Conservation (phyloP, 2,329 filamentous ascomycete species). For the Sporothrix inflata region DNA sequence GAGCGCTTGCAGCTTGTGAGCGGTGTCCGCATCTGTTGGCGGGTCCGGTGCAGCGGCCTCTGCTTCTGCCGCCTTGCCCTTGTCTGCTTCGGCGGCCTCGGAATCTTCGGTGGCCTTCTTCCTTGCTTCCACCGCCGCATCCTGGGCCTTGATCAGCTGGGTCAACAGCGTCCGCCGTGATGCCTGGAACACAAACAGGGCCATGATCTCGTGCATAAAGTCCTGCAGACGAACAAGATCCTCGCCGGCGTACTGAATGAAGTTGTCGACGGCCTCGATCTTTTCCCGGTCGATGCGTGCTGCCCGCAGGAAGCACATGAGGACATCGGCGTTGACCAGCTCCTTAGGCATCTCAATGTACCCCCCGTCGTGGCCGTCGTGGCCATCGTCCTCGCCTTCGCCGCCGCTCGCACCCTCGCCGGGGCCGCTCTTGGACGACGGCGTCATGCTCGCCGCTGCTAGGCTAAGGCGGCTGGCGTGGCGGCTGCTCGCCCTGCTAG, state of each 20-base stretch:
- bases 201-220: slow-evolving; percentile 84
- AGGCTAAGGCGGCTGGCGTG: slow-evolving; percentile 34
- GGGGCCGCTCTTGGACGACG: slow-evolving; percentile 37
- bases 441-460: slow-evolving; percentile 44
- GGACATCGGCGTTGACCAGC: slow-evolving; percentile 65
- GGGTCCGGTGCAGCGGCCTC: neutral
- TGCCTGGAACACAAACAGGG: slow-evolving; percentile 83
- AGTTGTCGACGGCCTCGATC: slow-evolving; percentile 76
- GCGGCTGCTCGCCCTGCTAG: slow-evolving; percentile 44
- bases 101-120: slow-evolving; percentile 14
- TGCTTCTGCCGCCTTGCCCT: neutral
- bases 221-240: slow-evolving; percentile 76
- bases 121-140: slow-evolving; percentile 49
- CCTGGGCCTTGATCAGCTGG: slow-evolving; percentile 67
- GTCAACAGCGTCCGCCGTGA: slow-evolving; percentile 77
- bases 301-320: slow-evolving; percentile 69
- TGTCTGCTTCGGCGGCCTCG: slow-evolving; percentile 33
- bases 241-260: slow-evolving; percentile 73
- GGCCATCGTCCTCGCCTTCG: slow-evolving; percentile 58
- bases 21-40: neutral
- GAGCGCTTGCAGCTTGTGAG: slow-evolving; percentile 12
- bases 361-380: slow-evolving; percentile 65
- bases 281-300: slow-evolving; percentile 87
- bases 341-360: slow-evolving; percentile 41
- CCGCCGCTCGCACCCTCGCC: slow-evolving; percentile 29